Base-by-base conservation (phyloP, 2,329 filamentous ascomycete species). In the Orbilia javanica region DNA sequence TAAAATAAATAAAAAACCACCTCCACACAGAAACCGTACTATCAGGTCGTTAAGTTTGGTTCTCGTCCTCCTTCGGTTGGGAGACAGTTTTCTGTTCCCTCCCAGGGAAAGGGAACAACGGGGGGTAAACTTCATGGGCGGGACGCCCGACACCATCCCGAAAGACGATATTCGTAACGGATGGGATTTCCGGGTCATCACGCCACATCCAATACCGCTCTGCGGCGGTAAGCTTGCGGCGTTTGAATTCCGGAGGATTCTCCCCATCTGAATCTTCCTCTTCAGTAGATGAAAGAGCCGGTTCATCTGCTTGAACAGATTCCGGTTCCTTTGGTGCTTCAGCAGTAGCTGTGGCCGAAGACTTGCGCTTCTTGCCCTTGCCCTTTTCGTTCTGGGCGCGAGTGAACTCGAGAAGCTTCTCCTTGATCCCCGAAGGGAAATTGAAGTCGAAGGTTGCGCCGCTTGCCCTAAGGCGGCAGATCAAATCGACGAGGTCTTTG, bases 131-230 rank as follows among this genome's bases (percentile, higher is more conserved):
- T 11, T 60, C 55, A 20, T 42, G 55, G 10, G 34, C 34, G 4
- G 55, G 55, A 27, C 55, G 55, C 20, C 55, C 55, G 2, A 60
- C 34, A 1, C 55, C 55, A 10, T 60, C 25, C 20, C 31, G 6
- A 11, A 42, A 60, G 10, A 60, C 55, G 18, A 60, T 53, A 20
- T 78, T 67, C 20, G 60, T 78, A 15, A 78, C 50, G 1, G 48
- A 63, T 2, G 74, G 74, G 42, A 52, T 72, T 6, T 62, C 42
- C 5, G 27, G 15, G 22, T 78, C 67, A 13, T 78, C 67, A 4
- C 31, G 27, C 74, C 74, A 78, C 10, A 72, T 11, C 18, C 31
- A 44, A 6, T 53, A 52, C 20, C 71, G 44, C 5, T 60, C 2
- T 6, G 31, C 13, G 1, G 55, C 20, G 20, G 55, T 60, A 31